Evolutionary conservation across 75 land plant species (phyloP), one percentile per base, ranked within the genome.

Genomic region (Selaginella moellendorffii): DNA sequence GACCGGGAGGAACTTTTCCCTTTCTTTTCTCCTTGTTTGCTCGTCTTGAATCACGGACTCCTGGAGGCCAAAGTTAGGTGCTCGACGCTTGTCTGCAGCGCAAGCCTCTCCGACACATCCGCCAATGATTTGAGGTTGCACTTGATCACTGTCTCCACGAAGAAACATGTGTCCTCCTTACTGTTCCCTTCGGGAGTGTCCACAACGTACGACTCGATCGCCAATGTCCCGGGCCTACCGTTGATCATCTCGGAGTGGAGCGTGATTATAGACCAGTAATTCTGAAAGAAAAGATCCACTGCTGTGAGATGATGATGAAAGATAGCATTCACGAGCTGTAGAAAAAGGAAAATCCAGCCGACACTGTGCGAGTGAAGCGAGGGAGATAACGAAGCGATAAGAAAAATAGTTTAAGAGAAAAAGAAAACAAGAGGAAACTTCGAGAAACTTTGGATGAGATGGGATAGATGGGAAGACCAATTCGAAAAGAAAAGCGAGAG

Each of bases 51-150:
- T n/a, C n/a, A n/a, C n/a, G n/a, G n/a, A n/a, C n/a, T n/a, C n/a
- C n/a, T n/a, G n/a, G n/a, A n/a, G 14, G 10, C 46, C 46, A 36
- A 5, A 14, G 46, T 36, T 36, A 36, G 46, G 10, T 36, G 46
- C 14, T 36, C 10, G 14, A 36, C 46, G 46, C 46, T 14, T 5
- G 5, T 36, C 46, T 36, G 46, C 46, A 36, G 46, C 14, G 46
- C 46, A 36, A 36, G 46, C 14, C 46, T 5, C 46, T 36, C 59
- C 19, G 24, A 79, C 2, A 36, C 46, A 36, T 36, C 46, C 14
- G 46, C 46, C 46, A 36, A 14, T 36, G 46, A 36, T 36, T 36
- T 36, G 46, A 36, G 46, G 46, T 36, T 36, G 46, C 46, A 36
- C 46, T 36, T 36, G 46, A 36, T 36, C 46, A 36, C 46, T 14